These are phyloP conservation scores for Hibiscus tridactylites DNA, from an alignment of 345 rosid species.

Conservation along the genomic window DNA sequence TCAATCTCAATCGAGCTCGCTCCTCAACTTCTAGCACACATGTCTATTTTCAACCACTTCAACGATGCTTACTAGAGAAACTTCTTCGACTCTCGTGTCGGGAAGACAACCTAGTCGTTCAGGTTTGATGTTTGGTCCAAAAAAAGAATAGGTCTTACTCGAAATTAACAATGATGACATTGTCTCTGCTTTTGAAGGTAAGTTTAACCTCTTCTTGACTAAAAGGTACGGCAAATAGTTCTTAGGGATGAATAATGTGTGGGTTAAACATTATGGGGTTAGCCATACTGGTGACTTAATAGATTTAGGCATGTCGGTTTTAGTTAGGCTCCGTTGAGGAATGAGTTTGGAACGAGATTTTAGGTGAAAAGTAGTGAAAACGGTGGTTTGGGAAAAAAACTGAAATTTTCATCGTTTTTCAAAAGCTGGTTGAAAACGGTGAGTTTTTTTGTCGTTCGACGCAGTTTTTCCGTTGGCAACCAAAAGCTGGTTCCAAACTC, in stretches of 20 bases:
- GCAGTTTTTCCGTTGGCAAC: too few relatives aligned
- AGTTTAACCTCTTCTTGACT: slow-evolving; percentile 87
- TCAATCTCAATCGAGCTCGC: slow-evolving; percentile 37
- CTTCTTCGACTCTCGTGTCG: slow-evolving; percentile 73
- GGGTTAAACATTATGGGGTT: slow-evolving; percentile 92
- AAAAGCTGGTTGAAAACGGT: too few relatives aligned
- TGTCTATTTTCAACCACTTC: slow-evolving; percentile 32
- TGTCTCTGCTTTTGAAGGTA: slow-evolving; percentile 76
- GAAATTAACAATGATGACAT: slow-evolving; percentile 76
- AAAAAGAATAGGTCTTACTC: slow-evolving; percentile 81
- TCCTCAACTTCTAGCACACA: slow-evolving; percentile 38
- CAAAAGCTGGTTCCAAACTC: too few relatives aligned
- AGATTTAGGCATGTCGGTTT: slow-evolving; percentile 86
- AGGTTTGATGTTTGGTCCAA: slow-evolving; percentile 90
- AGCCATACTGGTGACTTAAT: slow-evolving; percentile 88
- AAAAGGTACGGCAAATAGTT: slow-evolving; percentile 70
- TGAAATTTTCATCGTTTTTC: too few relatives aligned
- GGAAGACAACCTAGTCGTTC: slow-evolving; percentile 71
- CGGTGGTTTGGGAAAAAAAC: too few relatives aligned
- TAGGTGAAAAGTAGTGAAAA: too few relatives aligned
- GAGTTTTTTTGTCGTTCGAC: too few relatives aligned
- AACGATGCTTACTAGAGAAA: slow-evolving; percentile 70
- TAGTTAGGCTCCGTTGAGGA: slow-evolving; percentile 32
- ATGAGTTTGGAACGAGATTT: too few relatives aligned
- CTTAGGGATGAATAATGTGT: slow-evolving; percentile 67